phyloP scores from a whole-genome alignment of 495 filamentous ascomycete genomes.

The Entonaema liquescens region DNA sequence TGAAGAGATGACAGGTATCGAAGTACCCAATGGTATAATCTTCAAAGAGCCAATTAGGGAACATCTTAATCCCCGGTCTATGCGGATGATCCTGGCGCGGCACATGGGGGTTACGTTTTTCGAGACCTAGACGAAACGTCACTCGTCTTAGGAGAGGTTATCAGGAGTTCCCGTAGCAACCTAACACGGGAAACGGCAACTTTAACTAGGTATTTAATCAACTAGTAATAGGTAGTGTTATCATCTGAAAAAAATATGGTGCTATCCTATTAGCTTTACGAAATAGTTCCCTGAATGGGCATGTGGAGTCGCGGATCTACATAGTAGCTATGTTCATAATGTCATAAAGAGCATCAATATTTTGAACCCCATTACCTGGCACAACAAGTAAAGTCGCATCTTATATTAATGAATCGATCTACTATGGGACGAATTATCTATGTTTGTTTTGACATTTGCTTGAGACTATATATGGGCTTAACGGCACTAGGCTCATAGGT shows the following conservation, averaged over 20 bases:
- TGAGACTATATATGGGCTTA: too few relatives aligned
- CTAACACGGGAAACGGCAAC: conserved; percentile 18
- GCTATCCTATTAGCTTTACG: not conserved
- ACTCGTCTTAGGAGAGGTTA: conserved; percentile 28
- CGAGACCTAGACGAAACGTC: conserved; percentile 41
- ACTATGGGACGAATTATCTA: too few relatives aligned
- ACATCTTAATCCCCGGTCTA: conserved; percentile 1
- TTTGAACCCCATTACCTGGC: not conserved
- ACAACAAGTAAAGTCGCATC: too few relatives aligned
- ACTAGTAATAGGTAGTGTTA: not conserved
- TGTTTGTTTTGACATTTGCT: too few relatives aligned
- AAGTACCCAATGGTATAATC: not conserved
- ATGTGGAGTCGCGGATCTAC: not conserved
- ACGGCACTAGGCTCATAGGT: too few relatives aligned
- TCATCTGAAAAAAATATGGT: not conserved
- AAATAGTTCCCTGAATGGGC: not conserved
- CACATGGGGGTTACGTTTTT: conserved; percentile 20
- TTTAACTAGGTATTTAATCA: not conserved
- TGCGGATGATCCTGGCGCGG: conserved; percentile 7
- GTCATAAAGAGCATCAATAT: not conserved
- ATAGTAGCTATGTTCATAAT: not conserved
- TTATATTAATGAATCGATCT: too few relatives aligned
- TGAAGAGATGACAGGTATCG: conserved; percentile 30
- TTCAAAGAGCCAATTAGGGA: conserved; percentile 26
- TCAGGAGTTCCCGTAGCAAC: conserved; percentile 22